Conservation (phyloP, 129 eudicot species). For the Saussurea involucrata region DNA sequence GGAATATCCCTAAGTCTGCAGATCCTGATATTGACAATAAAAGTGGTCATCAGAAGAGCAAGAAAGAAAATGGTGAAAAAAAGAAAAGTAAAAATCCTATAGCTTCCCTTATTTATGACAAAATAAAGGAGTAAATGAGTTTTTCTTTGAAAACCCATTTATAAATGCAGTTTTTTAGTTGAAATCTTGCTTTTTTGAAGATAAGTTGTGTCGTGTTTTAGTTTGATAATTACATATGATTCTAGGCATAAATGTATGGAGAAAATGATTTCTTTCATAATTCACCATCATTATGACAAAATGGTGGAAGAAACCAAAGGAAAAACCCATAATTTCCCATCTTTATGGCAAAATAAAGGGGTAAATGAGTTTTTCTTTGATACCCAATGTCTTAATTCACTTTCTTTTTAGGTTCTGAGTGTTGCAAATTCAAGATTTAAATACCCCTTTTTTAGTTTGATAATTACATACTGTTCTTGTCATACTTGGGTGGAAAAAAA, state of each 20-base stretch:
- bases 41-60: constrained; percentile 93
- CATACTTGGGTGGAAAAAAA: constrained; percentile 16
- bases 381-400: constrained; percentile 17
- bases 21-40: constrained; percentile 88
- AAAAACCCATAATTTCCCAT: neutral
- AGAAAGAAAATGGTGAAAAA: neutral
- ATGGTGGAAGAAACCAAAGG: neutral
- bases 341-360: neutral
- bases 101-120: neutral
- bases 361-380: neutral
- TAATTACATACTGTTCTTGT: constrained; percentile 24
- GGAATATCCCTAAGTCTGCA: constrained; percentile 48
- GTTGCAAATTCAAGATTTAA: constrained; percentile 24
- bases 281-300: neutral
- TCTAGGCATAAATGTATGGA: neutral
- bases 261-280: neutral
- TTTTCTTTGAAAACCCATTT: constrained; percentile 13
- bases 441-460: constrained; percentile 15
- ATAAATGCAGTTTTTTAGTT: neutral
- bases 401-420: neutral
- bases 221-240: neutral
- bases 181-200: constrained; percentile 3
- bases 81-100: neutral
- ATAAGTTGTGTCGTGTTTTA: neutral
- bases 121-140: neutral